These are phyloP conservation scores for Hypoxylon sp. DNA, from an alignment of 2,329 filamentous ascomycete genomes.

Conservation along the genomic window DNA sequence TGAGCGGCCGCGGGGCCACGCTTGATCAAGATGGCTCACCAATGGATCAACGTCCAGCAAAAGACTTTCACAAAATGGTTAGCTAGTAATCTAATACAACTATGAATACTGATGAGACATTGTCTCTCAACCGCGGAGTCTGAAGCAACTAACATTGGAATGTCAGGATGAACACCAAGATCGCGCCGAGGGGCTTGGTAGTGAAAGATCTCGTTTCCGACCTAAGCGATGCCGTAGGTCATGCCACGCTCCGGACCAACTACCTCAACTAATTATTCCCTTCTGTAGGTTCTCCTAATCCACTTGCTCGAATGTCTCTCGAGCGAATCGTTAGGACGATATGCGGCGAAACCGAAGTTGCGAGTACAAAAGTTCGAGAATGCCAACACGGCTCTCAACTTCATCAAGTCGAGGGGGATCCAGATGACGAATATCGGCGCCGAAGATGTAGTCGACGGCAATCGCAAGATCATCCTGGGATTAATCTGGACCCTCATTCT, in stretches of 20 bases:
- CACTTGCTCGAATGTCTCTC: slow-evolving; percentile 97
- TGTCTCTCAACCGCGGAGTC: slow-evolving; percentile 29
- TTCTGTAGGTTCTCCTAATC: slow-evolving; percentile 85
- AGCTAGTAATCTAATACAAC: slow-evolving; percentile 46
- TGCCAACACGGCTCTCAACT: slow-evolving; percentile 94
- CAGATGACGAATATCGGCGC: slow-evolving; percentile 99
- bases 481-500: slow-evolving; percentile 99
- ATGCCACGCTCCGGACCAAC: not conserved
- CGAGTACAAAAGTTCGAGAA: slow-evolving; percentile 98
- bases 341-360: slow-evolving; percentile 95
- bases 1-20: slow-evolving; percentile 59
- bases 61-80: slow-evolving; percentile 99
- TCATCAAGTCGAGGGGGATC: slow-evolving; percentile 90
- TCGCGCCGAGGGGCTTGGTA: slow-evolving; percentile 81
- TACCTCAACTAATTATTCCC: slow-evolving; percentile 28
- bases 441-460: slow-evolving; percentile 98
- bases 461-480: slow-evolving; percentile 96
- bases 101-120: slow-evolving; percentile 34
- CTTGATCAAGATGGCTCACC: slow-evolving; percentile 74
- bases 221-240: slow-evolving; percentile 90
- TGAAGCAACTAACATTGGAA: slow-evolving; percentile 46
- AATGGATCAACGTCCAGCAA: slow-evolving; percentile 87
- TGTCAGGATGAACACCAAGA: slow-evolving; percentile 92
- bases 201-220: slow-evolving; percentile 91
- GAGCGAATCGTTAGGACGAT: slow-evolving; percentile 93